These are phyloP conservation scores for Conidiobolus incongruus DNA, from an alignment of 371 early-diverging fungal genomes.

Conservation along the genomic window DNA sequence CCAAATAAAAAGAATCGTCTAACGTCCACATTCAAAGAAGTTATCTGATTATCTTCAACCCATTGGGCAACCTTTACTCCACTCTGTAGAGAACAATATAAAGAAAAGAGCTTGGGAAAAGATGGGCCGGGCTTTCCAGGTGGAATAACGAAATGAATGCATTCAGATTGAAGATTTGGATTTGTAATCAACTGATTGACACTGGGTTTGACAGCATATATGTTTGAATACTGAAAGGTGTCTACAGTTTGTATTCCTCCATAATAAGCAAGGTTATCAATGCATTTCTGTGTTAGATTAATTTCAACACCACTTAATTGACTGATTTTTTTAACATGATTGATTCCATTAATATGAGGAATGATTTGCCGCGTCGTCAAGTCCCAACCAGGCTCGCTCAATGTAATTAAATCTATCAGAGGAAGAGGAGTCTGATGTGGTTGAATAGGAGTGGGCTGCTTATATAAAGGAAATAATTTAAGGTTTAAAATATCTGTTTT, in stretches of 20 bases:
- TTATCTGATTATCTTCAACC: slow-evolving; percentile 43
- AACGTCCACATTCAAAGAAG: slow-evolving; percentile 37
- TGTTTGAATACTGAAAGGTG: slow-evolving; percentile 69
- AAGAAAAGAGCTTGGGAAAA: slow-evolving; percentile 34
- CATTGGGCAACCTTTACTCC: slow-evolving; percentile 48
- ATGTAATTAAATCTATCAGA: slow-evolving; percentile 32
- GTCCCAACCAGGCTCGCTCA: slow-evolving; percentile 60
- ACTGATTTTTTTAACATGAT: slow-evolving; percentile 45
- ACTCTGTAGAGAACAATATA: slow-evolving; percentile 48
- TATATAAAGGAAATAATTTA: slow-evolving; percentile 62
- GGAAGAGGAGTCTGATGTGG: slow-evolving; percentile 71
- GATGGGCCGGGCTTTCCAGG: slow-evolving; percentile 31
- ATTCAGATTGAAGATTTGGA: slow-evolving; percentile 33
- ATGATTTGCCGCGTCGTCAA: slow-evolving; percentile 49
- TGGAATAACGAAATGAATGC: slow-evolving; percentile 31
- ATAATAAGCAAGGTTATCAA: slow-evolving; percentile 29
- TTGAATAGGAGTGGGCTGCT: slow-evolving; percentile 43
- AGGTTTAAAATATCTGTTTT: slow-evolving; percentile 48
- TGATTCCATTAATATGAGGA: slow-evolving; percentile 45
- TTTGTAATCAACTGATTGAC: slow-evolving; percentile 33
- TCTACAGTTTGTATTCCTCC: slow-evolving; percentile 63
- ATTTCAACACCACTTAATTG: slow-evolving; percentile 50
- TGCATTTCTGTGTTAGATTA: slow-evolving; percentile 39
- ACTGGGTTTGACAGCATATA: slow-evolving; percentile 43
- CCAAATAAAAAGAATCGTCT: slow-evolving; percentile 18